Evolutionary conservation across 2,329 filamentous ascomycete species (phyloP), one percentile per base, ranked within the genome.

Genomic region (Pestalotiopsis sp.): DNA sequence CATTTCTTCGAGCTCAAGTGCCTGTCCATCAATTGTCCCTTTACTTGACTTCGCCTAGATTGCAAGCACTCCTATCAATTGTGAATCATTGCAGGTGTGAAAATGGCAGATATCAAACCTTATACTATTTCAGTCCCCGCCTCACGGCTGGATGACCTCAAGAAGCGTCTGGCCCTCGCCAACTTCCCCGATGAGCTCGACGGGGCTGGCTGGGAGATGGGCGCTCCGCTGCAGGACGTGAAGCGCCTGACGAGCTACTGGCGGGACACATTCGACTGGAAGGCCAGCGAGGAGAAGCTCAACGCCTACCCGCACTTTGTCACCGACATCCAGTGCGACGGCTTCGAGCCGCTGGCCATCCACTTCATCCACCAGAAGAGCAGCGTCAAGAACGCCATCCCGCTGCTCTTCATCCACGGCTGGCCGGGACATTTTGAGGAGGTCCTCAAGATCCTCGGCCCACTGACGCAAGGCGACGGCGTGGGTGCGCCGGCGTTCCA

Each of bases 361-460:
- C 81, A 82, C 73, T 82, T 82, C 71, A 67, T 82, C 31, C 78
- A 82, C 71, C 74, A 78, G 56, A 74, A 73, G 52, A 78, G 76
- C 69, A 69, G 71, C n/a, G 73, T 76, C 52, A 63, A 73, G 66
- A 71, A 72, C 27, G 77, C 77, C 14, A 76, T 79, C 25, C 77
- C 77, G 3, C 69, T 78, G 56, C 70, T 78, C 58, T 79, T 77
- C 69, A 74, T 79, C 27, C 77, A 79, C 64, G 77, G 77, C 58
- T 79, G 89, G 88, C 92, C 92, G 0, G 91, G 92, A 1, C 90
- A 87, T 71, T 93, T 92, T 75, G 76, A 91, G 61, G 91, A 93
- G 78, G 89, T 88, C 2, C 79, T 81, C 23, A 92, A 91, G 74
- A 80, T 93, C 60, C 80, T 94, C 6, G 83, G 82, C 1, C 78